These are phyloP conservation scores for Coemansia sp. DNA, from an alignment of 192 early-diverging fungal species.

Conservation along the genomic window DNA sequence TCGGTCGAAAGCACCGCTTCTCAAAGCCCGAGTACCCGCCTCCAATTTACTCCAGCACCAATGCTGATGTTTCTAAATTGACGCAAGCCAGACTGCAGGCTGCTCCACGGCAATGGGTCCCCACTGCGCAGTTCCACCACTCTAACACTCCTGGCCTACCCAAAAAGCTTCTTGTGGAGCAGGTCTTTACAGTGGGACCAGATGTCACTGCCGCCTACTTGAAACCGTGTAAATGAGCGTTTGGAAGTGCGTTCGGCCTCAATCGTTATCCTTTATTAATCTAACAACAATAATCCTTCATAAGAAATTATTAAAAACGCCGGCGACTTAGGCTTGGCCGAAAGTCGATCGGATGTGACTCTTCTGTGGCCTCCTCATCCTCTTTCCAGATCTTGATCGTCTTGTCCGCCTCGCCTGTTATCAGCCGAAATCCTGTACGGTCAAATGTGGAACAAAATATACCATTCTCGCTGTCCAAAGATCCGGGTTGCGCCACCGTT, in stretches of 20 bases:
- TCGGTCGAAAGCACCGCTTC: constrained; percentile 36
- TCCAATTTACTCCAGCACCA: constrained; percentile 13
- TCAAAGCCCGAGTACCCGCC: constrained; percentile 24
- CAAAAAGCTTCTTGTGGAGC: constrained; percentile 30
- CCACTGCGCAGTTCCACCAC: constrained; percentile 6
- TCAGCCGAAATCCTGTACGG: constrained; percentile 86
- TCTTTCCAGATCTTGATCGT: constrained; percentile 84
- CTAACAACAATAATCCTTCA: neutral
- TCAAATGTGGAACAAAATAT: constrained; percentile 97
- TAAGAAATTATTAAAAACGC: constrained; percentile 3
- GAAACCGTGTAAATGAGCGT: constrained; percentile 5
- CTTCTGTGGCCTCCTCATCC: constrained; percentile 47
- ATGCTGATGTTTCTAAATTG: neutral
- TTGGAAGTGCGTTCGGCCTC: neutral
- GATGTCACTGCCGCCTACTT: constrained; percentile 30
- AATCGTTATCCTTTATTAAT: neutral
- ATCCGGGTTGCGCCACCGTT: constrained; percentile 91
- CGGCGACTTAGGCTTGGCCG: constrained; percentile 36
- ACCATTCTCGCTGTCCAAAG: constrained; percentile 92
- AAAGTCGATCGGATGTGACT: constrained; percentile 50
- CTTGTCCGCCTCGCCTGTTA: constrained; percentile 99
- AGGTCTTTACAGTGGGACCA: constrained; percentile 36
- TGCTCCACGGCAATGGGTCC: constrained; percentile 41
- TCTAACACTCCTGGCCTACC: neutral
- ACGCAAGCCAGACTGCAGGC: constrained; percentile 22